Conservation (phyloP, 1,139 yeast species). For the Suhomyces coccinellae region DNA sequence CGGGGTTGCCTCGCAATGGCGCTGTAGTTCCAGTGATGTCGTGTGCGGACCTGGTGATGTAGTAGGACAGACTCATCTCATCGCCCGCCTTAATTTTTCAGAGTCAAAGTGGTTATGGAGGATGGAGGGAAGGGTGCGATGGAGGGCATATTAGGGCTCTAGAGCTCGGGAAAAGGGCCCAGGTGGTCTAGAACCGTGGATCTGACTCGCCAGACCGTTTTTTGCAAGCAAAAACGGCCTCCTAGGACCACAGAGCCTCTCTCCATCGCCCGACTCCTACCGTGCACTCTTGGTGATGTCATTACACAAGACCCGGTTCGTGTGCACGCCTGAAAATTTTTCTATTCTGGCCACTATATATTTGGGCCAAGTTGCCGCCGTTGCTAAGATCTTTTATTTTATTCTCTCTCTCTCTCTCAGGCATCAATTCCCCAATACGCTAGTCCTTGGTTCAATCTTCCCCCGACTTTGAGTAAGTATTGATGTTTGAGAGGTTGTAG, state of each 20-base stretch:
- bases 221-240: background rate
- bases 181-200: background rate
- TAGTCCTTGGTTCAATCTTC: slow-evolving; percentile 12
- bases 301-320: background rate
- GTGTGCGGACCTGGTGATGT: slow-evolving; percentile 2
- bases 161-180: background rate
- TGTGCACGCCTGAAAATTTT: slow-evolving; percentile 8
- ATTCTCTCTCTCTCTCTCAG: slow-evolving; percentile 15
- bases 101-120: background rate
- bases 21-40: slow-evolving; percentile 1
- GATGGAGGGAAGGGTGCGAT: background rate
- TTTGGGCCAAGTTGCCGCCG: slow-evolving; percentile 5
- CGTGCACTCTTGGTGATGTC: slow-evolving; percentile 11
- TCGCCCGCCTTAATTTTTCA: slow-evolving; percentile 7
- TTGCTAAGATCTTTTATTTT: slow-evolving; percentile 10
- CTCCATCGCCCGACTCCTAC: background rate
- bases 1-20: background rate
- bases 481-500: slow-evolving; percentile 12
- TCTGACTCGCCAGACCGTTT: background rate
- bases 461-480: slow-evolving; percentile 16
- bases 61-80: slow-evolving; percentile 3
- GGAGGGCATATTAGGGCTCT: background rate
- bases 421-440: slow-evolving; percentile 14
- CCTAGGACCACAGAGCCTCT: background rate
- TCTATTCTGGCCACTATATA: slow-evolving; percentile 4